A percentile compares a stretch with the other conserved stretches of the same genome.
phyloP scores from a whole-genome alignment of 1,284 basidiomycete genomes.

The Filobasidium uniguttulatum region DNA sequence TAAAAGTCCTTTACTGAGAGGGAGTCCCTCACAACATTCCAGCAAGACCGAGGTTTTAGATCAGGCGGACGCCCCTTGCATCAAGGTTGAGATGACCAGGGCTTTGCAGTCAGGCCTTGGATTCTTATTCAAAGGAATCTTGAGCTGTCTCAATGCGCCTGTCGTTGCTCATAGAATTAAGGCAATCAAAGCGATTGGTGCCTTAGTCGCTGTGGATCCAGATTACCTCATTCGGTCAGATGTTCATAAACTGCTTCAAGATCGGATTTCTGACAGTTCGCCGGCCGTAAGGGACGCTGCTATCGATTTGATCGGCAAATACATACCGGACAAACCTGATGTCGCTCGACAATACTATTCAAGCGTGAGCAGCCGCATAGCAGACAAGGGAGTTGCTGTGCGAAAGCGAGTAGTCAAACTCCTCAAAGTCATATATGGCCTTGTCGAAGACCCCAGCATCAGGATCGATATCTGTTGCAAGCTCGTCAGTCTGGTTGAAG shows the following conservation, averaged over 20 bases:
- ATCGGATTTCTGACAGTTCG: slow-evolving; percentile 74
- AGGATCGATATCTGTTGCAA: slow-evolving; percentile 68
- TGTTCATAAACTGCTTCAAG: slow-evolving; percentile 70
- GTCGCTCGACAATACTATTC: slow-evolving; percentile 74
- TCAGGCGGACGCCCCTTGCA: not conserved
- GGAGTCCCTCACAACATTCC: not conserved
- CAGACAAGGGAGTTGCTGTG: slow-evolving; percentile 85
- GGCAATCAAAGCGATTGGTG: slow-evolving; percentile 68
- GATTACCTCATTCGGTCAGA: slow-evolving; percentile 45
- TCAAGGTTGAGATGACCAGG: not conserved
- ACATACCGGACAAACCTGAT: slow-evolving; percentile 72
- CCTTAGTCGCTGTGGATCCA: slow-evolving; percentile 72
- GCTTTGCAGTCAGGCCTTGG: slow-evolving; percentile 58
- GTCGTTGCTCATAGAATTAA: slow-evolving; percentile 80
- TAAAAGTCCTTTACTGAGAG: not conserved
- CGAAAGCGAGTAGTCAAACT: slow-evolving; percentile 91
- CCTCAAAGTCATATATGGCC: slow-evolving; percentile 63
- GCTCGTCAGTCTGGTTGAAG: slow-evolving; percentile 69
- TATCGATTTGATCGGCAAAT: slow-evolving; percentile 88
- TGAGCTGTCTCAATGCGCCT: slow-evolving; percentile 61
- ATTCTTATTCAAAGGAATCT: slow-evolving; percentile 59
- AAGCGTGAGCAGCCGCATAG: slow-evolving; percentile 72
- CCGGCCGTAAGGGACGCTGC: slow-evolving; percentile 90
- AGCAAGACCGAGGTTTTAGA: not conserved
- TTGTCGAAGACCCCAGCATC: slow-evolving; percentile 47